Conservation (phyloP, 495 filamentous ascomycete species). For the Penicillium cosmopolitanum region DNA sequence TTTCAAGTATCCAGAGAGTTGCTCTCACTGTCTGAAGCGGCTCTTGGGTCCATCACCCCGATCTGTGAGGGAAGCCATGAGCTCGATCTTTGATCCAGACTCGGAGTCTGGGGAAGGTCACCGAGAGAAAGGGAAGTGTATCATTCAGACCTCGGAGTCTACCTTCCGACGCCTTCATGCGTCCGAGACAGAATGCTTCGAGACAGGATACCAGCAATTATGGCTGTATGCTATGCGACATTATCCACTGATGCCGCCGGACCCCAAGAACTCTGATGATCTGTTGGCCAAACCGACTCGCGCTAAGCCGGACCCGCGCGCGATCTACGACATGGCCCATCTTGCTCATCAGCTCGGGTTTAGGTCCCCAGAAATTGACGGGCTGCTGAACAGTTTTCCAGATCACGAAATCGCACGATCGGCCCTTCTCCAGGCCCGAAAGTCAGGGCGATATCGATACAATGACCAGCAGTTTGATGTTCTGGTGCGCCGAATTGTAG, state of each 20-base stretch:
- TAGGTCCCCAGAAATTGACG: conserved; percentile 2
- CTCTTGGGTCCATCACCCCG: conserved; percentile 13
- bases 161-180: too few relatives aligned
- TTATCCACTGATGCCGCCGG: neutral
- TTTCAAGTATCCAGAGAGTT: conserved; percentile 33
- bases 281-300: conserved; percentile 1
- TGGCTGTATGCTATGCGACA: too few relatives aligned
- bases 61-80: conserved; percentile 11
- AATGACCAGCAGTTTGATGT: conserved; percentile 1
- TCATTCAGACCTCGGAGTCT: too few relatives aligned
- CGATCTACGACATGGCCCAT: conserved; percentile 10
- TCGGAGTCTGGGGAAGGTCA: too few relatives aligned
- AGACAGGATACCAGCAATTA: too few relatives aligned
- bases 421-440: conserved; percentile 6
- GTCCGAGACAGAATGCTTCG: too few relatives aligned
- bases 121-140: too few relatives aligned
- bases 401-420: conserved; percentile 9
- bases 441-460: conserved; percentile 2
- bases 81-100: too few relatives aligned
- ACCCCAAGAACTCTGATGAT: neutral
- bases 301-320: neutral
- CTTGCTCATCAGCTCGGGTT: conserved; percentile 7
- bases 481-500: conserved; percentile 21
- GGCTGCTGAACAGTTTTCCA: neutral
- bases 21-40: conserved; percentile 32